Percentiles rank a stretch among this genome's conserved stretches.
Conservation (phyloP, 345 rosid genomes). For the Pistacia vera region DNA sequence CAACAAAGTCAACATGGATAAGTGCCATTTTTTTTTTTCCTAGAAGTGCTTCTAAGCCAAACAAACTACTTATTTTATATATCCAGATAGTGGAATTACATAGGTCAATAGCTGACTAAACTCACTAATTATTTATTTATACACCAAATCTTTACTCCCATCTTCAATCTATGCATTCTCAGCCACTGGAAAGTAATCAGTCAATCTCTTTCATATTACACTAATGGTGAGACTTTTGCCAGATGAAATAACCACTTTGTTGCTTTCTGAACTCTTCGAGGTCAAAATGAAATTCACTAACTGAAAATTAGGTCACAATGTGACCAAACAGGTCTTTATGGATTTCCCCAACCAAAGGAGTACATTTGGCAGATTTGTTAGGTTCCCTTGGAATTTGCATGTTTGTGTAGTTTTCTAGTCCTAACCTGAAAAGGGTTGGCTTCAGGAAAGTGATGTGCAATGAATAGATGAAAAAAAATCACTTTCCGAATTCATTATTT, state of each 20-base stretch:
- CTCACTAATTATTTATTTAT: too few species aligned
- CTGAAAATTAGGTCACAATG: neutral
- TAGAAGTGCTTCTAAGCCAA: constrained; percentile 2
- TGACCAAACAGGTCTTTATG: neutral
- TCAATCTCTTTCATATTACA: neutral
- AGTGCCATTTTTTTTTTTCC: too few species aligned
- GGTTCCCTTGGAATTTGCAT: neutral
- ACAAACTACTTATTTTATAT: neutral
- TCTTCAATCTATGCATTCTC: neutral
- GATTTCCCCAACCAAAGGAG: too few species aligned
- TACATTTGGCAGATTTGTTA: neutral
- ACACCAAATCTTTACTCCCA: neutral
- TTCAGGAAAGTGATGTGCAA: too few species aligned
- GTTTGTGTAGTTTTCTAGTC: neutral
- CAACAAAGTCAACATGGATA: constrained; percentile 17
- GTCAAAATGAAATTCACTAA: neutral
- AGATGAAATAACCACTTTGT: neutral
- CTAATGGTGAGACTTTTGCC: neutral
- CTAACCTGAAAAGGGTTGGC: neutral
- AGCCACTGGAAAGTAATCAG: neutral
- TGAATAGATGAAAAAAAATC: too few species aligned
- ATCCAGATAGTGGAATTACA: neutral
- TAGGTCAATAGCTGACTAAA: neutral
- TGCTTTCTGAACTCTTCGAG: neutral
- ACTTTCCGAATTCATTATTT: neutral